Percentiles rank a stretch among this genome's conserved stretches.
Evolutionary conservation across 768 basidiomycete species (phyloP).

Genomic region (Kwoniella sp.): DNA sequence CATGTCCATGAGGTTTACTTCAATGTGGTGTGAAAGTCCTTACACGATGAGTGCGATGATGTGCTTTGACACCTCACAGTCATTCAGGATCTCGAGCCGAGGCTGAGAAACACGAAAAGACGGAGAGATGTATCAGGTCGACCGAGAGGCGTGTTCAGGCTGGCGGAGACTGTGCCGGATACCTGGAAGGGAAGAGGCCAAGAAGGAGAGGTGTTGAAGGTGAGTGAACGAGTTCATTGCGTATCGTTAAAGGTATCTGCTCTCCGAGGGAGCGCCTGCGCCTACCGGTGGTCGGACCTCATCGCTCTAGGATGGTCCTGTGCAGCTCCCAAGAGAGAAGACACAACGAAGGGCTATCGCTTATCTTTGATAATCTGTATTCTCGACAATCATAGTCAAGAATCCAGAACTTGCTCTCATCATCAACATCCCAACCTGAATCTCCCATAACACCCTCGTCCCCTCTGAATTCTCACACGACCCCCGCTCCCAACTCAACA

Average conservation of each 20-base stretch:
- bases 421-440: conserved; percentile 16
- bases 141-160: conserved; percentile 51
- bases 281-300: no score
- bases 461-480: not conserved
- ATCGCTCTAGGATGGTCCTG: no score
- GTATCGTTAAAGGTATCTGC: not conserved
- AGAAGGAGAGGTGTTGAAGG: conserved; percentile 52
- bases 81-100: conserved; percentile 47
- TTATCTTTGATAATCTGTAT: no score
- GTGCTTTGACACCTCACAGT: conserved; percentile 30
- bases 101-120: conserved; percentile 28
- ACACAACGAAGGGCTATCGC: no score
- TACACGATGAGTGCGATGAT: not conserved
- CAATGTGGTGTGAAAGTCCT: not conserved
- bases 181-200: conserved; percentile 50
- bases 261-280: no score
- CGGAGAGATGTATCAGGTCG: conserved; percentile 26
- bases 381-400: no score
- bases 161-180: conserved; percentile 55
- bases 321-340: no score
- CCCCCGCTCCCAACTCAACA: not conserved
- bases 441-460: conserved; percentile 3
- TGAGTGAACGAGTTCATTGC: conserved; percentile 17
- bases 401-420: conserved; percentile 18
- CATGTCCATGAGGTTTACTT: no score